These are phyloP conservation scores for Yueomyces sp. DNA, from an alignment of 805 yeast species.

Conservation along the genomic window DNA sequence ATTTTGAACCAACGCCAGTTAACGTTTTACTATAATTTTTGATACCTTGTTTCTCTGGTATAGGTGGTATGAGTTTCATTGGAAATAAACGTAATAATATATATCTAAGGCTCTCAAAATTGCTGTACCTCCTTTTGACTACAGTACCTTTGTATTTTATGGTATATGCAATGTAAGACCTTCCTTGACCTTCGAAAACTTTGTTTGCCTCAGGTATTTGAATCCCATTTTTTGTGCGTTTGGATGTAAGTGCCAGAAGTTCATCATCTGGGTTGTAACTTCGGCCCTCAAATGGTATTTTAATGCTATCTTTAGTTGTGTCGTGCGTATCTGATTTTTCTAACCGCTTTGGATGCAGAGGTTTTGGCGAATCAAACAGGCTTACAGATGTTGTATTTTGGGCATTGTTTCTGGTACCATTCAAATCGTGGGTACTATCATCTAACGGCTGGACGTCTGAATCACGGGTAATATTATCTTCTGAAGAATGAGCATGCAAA, in stretches of 20 bases:
- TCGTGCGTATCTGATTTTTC: not conserved
- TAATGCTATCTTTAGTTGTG: not conserved
- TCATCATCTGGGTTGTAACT: not conserved
- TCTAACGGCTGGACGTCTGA: too few species aligned
- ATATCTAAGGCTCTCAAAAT: slow-evolving; percentile 71
- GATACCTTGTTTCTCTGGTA: slow-evolving; percentile 65
- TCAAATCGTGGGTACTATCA: too few species aligned
- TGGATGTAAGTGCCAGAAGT: not conserved
- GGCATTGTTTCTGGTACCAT: too few species aligned
- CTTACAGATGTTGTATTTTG: too few species aligned
- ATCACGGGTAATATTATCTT: not conserved
- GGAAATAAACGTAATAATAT: slow-evolving; percentile 66
- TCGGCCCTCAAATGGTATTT: not conserved
- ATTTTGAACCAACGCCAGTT: slow-evolving; percentile 17
- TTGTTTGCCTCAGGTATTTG: slow-evolving; percentile 21
- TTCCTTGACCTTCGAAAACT: slow-evolving; percentile 22
- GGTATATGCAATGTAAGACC: slow-evolving; percentile 51
- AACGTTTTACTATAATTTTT: slow-evolving; percentile 21
- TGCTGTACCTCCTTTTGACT: slow-evolving; percentile 78
- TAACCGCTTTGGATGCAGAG: not conserved
- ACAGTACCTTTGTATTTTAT: slow-evolving; percentile 40
- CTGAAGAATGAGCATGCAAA: slow-evolving; percentile 1
- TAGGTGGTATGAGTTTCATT: slow-evolving; percentile 74
- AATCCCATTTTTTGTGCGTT: slow-evolving; percentile 1
- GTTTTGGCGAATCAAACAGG: too few species aligned